These are phyloP conservation scores for Trichosporon sp. DNA, from an alignment of 1,284 basidiomycete species.

Conservation along the genomic window DNA sequence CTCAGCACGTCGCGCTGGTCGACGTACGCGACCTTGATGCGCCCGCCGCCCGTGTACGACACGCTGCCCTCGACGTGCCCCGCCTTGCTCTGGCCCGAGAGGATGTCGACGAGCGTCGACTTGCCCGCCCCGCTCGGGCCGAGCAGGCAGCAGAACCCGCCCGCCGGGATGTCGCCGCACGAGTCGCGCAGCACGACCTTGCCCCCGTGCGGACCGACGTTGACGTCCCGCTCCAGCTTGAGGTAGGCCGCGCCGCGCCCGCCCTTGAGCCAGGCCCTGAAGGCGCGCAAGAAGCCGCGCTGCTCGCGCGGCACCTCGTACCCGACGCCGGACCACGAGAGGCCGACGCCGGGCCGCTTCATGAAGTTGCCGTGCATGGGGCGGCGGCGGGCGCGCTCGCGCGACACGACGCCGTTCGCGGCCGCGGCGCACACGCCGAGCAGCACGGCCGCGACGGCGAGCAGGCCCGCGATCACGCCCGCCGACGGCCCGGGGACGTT, in stretches of 20 bases:
- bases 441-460: conserved; percentile 66
- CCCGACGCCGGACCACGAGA: conserved; percentile 66
- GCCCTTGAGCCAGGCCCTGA: neutral
- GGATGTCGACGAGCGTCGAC: conserved; percentile 75
- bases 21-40: conserved; percentile 64
- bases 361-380: conserved; percentile 39
- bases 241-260: neutral
- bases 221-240: neutral
- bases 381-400: conserved; percentile 56
- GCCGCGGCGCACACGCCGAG: conserved; percentile 58
- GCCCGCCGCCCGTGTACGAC: conserved; percentile 47
- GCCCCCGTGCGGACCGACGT: conserved; percentile 49
- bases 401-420: conserved; percentile 59
- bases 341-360: conserved; percentile 54
- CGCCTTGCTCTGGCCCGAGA: conserved; percentile 69
- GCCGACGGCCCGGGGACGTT: conserved; percentile 48
- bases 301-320: conserved; percentile 52
- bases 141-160: conserved; percentile 78
- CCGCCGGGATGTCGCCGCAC: conserved; percentile 65
- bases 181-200: conserved; percentile 68
- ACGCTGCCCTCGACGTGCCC: conserved; percentile 57
- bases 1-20: conserved; percentile 75
- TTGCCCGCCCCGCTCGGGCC: conserved; percentile 84
- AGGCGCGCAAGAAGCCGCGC: neutral
- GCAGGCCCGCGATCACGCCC: conserved; percentile 81